These are phyloP conservation scores for Syncephalis plumigaleata DNA, from an alignment of 371 early-diverging fungal species.

Conservation along the genomic window DNA sequence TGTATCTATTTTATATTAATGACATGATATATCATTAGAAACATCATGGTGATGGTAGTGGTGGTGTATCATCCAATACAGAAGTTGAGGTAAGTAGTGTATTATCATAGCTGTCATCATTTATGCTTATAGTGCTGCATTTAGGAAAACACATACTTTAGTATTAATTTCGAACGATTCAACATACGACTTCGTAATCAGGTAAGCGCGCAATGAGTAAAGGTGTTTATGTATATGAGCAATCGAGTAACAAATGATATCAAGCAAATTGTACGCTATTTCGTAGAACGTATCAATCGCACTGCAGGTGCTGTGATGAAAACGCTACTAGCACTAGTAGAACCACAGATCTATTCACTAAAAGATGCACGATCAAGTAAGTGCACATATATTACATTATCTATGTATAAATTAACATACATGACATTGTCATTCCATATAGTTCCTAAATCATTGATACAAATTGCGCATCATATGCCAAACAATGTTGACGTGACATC, in stretches of 20 bases:
- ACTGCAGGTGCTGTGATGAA: slow-evolving; percentile 45
- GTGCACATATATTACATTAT: not conserved
- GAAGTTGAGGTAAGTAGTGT: no score
- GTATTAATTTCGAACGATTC: slow-evolving; percentile 55
- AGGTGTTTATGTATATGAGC: no score
- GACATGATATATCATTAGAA: slow-evolving; percentile 10
- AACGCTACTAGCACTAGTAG: slow-evolving; percentile 27
- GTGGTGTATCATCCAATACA: not conserved
- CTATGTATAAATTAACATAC: no score
- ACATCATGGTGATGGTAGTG: slow-evolving; percentile 5
- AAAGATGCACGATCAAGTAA: slow-evolving; percentile 33
- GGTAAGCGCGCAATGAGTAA: slow-evolving; percentile 15
- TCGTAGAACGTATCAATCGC: slow-evolving; percentile 39
- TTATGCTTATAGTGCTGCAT: no score
- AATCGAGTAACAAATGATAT: slow-evolving; percentile 1
- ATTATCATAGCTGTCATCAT: no score
- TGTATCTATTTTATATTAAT: not conserved
- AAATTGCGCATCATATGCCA: not conserved
- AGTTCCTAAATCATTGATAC: not conserved
- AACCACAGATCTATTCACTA: slow-evolving; percentile 23
- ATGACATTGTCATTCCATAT: not conserved
- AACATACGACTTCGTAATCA: slow-evolving; percentile 60
- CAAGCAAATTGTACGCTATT: slow-evolving; percentile 38
- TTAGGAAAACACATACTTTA: slow-evolving; percentile 36
- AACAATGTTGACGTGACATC: not conserved